A percentile compares a stretch with the other conserved stretches of the same genome.
Evolutionary conservation across 345 rosid species (phyloP).

Genomic region (Lumnitzera littorea): DNA sequence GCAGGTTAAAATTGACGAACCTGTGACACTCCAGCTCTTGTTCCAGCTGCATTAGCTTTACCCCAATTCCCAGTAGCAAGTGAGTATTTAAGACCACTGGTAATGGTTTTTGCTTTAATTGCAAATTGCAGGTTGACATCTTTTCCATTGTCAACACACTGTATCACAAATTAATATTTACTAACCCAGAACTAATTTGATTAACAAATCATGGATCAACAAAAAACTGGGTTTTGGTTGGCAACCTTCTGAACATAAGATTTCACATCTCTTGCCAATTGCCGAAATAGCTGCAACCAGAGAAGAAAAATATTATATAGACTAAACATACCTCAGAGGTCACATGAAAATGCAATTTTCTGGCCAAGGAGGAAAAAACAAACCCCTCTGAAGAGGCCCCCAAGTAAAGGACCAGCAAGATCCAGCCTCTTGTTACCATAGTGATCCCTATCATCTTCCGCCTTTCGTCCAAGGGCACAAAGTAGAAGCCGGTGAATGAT

Average conservation of each 20-base stretch:
- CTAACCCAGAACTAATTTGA: conserved; percentile 6
- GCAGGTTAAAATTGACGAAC: conserved; percentile 24
- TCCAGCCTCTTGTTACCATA: conserved; percentile 99
- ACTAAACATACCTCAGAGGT: conserved; percentile 1
- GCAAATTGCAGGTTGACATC: conserved; percentile 96
- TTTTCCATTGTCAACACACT: conserved; percentile 97
- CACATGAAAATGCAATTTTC: too few relatives aligned
- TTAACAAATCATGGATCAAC: not conserved
- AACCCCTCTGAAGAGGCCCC: conserved; percentile 96
- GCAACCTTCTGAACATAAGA: conserved; percentile 93
- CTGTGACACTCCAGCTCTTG: conserved; percentile 99
- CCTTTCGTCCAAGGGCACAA: conserved; percentile 90
- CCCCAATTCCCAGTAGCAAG: conserved; percentile 99
- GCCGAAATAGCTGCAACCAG: conserved; percentile 76
- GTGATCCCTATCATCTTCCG: conserved; percentile 98
- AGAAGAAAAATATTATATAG: conserved; percentile 8
- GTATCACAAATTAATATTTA: conserved; percentile 18
- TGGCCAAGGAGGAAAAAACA: conserved; percentile 11
- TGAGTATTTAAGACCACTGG: conserved; percentile 94
- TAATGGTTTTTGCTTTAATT: conserved; percentile 95
- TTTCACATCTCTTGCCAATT: conserved; percentile 91
- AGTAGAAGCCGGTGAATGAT: conserved; percentile 88
- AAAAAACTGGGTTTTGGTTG: conserved; percentile 10
- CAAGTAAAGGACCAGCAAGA: conserved; percentile 98
- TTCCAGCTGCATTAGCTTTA: conserved; percentile 98